phyloP scores from a whole-genome alignment of 805 yeast genomes.

The Spathaspora arborariae region DNA sequence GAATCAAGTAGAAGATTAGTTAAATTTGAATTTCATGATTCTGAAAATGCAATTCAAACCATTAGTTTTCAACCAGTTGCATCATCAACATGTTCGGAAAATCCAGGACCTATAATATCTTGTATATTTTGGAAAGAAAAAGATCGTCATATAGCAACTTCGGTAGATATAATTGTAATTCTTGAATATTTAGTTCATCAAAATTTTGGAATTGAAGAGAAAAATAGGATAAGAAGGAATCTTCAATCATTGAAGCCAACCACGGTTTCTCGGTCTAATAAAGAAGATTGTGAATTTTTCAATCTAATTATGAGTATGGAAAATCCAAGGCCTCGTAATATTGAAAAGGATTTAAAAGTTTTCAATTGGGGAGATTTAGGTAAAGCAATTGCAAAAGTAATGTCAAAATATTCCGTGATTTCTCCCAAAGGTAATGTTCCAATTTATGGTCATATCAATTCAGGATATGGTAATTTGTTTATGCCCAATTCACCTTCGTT shows the following conservation, averaged over 20 bases:
- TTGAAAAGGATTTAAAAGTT: constrained; percentile 68
- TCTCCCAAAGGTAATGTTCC: neutral
- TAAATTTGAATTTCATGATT: constrained; percentile 36
- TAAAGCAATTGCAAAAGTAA: constrained; percentile 53
- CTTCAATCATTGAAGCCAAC: constrained; percentile 60
- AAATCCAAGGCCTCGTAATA: constrained; percentile 63
- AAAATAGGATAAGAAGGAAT: constrained; percentile 65
- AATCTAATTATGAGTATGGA: constrained; percentile 55
- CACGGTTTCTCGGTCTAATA: constrained; percentile 50
- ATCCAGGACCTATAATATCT: constrained; percentile 45
- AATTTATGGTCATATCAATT: neutral
- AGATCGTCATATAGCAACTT: constrained; percentile 50
- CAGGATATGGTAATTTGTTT: neutral
- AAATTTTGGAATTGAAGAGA: constrained; percentile 60
- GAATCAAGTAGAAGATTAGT: constrained; percentile 46
- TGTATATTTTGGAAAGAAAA: constrained; percentile 58
- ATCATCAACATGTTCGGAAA: constrained; percentile 20
- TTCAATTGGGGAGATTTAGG: constrained; percentile 54
- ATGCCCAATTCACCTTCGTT: neutral
- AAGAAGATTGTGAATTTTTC: constrained; percentile 26
- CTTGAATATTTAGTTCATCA: constrained; percentile 56
- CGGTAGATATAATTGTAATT: constrained; percentile 58
- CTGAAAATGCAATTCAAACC: constrained; percentile 24
- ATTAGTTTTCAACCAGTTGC: constrained; percentile 31
- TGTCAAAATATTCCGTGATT: constrained; percentile 47